Percentiles rank a stretch among this genome's conserved stretches.
These are phyloP conservation scores for Aegilops tauschii DNA, from an alignment of 176 grass and related monocot species.

Conservation along the genomic window DNA sequence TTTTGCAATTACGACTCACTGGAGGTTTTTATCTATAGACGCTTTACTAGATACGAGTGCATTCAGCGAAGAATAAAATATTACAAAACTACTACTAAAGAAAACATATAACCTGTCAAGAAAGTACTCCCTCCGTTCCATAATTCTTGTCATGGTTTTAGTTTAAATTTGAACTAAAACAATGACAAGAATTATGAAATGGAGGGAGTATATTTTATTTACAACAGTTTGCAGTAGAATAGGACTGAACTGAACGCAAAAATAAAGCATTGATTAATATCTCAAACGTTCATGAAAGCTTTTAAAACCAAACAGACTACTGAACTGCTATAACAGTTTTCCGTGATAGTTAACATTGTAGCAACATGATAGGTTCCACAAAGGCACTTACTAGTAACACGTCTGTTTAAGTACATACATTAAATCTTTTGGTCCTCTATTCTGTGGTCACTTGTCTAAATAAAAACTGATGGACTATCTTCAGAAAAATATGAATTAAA, in stretches of 20 bases:
- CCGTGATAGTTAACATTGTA: constrained; percentile 17
- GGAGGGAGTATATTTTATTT: not conserved
- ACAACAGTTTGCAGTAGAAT: not conserved
- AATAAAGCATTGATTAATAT: constrained; percentile 14
- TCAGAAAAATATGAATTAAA: constrained; percentile 5
- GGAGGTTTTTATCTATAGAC: not conserved
- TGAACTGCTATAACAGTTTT: not conserved
- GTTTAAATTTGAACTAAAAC: no score
- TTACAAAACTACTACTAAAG: not conserved
- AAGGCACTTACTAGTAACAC: not conserved
- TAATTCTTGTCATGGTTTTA: not conserved
- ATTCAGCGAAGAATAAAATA: not conserved
- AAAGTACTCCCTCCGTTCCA: not conserved
- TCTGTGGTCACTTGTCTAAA: not conserved
- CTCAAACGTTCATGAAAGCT: not conserved
- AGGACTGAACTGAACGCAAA: not conserved
- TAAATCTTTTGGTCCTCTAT: constrained; percentile 10
- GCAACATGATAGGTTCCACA: constrained; percentile 11
- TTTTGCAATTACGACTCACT: constrained; percentile 13
- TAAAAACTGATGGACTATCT: not conserved
- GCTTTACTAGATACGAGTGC: not conserved
- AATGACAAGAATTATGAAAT: no score
- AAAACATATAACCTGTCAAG: constrained; percentile 1
- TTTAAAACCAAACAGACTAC: not conserved
- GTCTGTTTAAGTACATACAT: not conserved